phyloP scores from a whole-genome alignment of 257 asterid species.

The Primulina huaijiensis region DNA sequence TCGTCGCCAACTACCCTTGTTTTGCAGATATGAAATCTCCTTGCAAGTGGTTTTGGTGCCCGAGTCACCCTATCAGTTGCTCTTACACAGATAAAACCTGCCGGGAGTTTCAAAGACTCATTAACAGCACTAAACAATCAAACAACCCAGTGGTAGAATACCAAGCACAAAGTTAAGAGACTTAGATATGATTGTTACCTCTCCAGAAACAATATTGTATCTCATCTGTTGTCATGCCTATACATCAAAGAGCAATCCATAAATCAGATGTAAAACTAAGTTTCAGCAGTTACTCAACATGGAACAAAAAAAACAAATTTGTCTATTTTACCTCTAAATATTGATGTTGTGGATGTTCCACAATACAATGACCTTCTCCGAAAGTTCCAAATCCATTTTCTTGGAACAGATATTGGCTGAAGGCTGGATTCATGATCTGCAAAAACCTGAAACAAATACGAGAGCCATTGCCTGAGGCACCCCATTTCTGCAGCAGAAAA shows the following conservation, averaged over 20 bases:
- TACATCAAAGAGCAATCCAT: conserved; percentile 14
- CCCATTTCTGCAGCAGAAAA: too few species aligned
- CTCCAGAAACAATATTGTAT: conserved; percentile 19
- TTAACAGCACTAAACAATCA: neutral
- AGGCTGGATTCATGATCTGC: conserved; percentile 58
- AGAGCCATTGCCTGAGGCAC: neutral
- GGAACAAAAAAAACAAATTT: neutral
- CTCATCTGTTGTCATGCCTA: conserved; percentile 32
- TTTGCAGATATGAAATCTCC: conserved; percentile 25
- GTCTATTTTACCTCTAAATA: conserved; percentile 44
- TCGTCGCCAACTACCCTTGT: neutral
- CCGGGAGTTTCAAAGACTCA: neutral
- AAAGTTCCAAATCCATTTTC: conserved; percentile 35
- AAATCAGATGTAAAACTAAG: conserved; percentile 1
- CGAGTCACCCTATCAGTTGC: conserved; percentile 25
- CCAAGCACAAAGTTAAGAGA: neutral
- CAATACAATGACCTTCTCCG: conserved; percentile 35
- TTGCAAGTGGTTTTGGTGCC: conserved; percentile 23
- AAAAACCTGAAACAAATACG: conserved; percentile 44
- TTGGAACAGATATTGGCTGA: conserved; percentile 42
- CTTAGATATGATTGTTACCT: conserved; percentile 21
- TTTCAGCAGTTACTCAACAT: neutral
- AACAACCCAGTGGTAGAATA: neutral
- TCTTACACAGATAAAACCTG: conserved; percentile 39
- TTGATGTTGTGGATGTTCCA: conserved; percentile 44